phyloP scores from a whole-genome alignment of 1,284 basidiomycete genomes.

The Apiotrichum gamsii region DNA sequence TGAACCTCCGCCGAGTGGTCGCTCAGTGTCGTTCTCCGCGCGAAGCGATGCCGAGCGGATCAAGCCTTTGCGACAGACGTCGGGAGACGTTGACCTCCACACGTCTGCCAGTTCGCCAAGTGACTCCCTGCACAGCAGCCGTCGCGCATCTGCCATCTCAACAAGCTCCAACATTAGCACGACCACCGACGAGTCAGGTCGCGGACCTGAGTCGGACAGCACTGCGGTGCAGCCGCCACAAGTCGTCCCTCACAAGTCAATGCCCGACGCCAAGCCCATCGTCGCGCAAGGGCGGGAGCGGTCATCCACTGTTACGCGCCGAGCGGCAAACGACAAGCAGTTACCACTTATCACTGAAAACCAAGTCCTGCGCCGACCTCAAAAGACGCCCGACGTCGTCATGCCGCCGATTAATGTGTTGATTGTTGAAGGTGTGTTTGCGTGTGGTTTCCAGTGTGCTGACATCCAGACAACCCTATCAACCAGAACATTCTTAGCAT shows the following conservation, averaged over 20 bases:
- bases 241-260: slow-evolving; percentile 23
- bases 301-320: slow-evolving; percentile 12
- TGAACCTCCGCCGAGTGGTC: slow-evolving; percentile 56
- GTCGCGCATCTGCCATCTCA: slow-evolving; percentile 25
- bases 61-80: slow-evolving; percentile 25
- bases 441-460: slow-evolving; percentile 31
- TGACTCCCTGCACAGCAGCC: slow-evolving; percentile 17
- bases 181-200: slow-evolving; percentile 4
- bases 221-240: no score
- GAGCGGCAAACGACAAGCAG: background rate
- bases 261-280: slow-evolving; percentile 23
- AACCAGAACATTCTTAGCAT: slow-evolving; percentile 94
- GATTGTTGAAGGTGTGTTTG: slow-evolving; percentile 89
- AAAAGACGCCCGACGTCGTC: slow-evolving; percentile 49
- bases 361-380: background rate
- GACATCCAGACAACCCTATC: slow-evolving; percentile 82
- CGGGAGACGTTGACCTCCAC: slow-evolving; percentile 12
- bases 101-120: slow-evolving; percentile 10
- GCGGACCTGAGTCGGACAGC: background rate
- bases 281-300: slow-evolving; percentile 33
- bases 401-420: slow-evolving; percentile 92
- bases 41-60: background rate
- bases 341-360: slow-evolving; percentile 4
- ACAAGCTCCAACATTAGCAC: slow-evolving; percentile 3
- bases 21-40: background rate